Evolutionary conservation across 2,329 filamentous ascomycete genomes (phyloP), one percentile per base, ranked within the genome.

Genomic region (Aschersonia sp.): DNA sequence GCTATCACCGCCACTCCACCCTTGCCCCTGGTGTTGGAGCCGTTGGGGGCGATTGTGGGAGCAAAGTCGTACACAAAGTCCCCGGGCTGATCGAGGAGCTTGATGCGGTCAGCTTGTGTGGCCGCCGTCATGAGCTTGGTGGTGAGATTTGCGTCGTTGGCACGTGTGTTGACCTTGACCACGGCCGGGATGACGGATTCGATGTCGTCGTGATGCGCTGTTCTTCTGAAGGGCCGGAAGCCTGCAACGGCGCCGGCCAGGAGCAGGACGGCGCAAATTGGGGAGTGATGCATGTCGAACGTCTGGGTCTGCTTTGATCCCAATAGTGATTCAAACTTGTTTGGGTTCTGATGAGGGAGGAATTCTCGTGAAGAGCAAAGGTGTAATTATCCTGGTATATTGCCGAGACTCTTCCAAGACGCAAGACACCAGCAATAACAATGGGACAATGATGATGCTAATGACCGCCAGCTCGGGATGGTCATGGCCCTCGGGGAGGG

Each of bases 51-150:
- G 9, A 46, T 50, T 30, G 53, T 53, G 45, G 54, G 55, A 47
- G 59, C 62, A 58, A 71, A 71, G 59, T 69, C 61, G 55, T 70
- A 71, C 52, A 68, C 56, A 53, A 65, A 70, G 52, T 69, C 61
- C 38, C 61, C 61, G 7, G 60, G 59, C 50, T 61, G 55, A 54
- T 60, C 52, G 44, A 59, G 57, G 5, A 65, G 55, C 47, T 54
- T 56, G 55, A 58, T 51, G n/a, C 62, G 60, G 3, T 65, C 60
- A 29, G 48, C 49, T 31, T 61, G 58, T 0, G 62, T 65, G 0
- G 62, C 54, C 0, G 56, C 53, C 0, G 58, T 60, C 29, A 60
- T 45, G 46, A 62, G 55, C 48, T 59, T 58, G 28, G 55, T 32
- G 48, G 62, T 61, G 45, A 62, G 55, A 20, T 56, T 53, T 20